phyloP scores from a whole-genome alignment of 1,284 basidiomycete genomes.

The Ceratobasidium sp. region DNA sequence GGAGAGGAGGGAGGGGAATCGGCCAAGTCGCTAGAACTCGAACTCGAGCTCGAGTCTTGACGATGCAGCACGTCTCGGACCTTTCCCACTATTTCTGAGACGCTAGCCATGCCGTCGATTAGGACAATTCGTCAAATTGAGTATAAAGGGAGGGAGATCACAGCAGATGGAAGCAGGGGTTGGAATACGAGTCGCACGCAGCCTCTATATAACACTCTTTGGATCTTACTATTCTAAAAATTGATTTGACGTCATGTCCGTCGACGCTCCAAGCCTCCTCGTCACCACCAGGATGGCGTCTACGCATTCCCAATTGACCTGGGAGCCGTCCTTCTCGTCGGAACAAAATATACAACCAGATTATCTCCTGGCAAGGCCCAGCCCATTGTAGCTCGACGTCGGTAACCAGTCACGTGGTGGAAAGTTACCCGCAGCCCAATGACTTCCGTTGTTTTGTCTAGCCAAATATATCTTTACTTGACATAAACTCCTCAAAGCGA shows the following conservation, averaged over 20 bases:
- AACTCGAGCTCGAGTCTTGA: not conserved
- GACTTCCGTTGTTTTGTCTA: too few relatives aligned
- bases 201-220: not conserved
- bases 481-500: too few relatives aligned
- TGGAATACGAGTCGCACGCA: not conserved
- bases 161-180: not conserved
- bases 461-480: too few relatives aligned
- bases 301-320: too few relatives aligned
- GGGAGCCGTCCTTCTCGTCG: too few relatives aligned
- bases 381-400: too few relatives aligned
- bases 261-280: not conserved
- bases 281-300: too few relatives aligned
- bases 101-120: not conserved
- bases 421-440: too few relatives aligned
- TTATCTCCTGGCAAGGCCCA: too few relatives aligned
- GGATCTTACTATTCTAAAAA: not conserved
- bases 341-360: too few relatives aligned
- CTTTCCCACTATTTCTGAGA: conserved; percentile 11
- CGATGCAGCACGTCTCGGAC: conserved; percentile 5
- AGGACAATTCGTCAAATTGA: not conserved
- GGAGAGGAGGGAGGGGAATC: not conserved
- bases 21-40: not conserved
- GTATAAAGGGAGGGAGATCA: not conserved
- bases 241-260: not conserved
- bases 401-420: not conserved